Evolutionary conservation across 345 rosid genomes (phyloP).

Genomic region (Rubroshorea leprosula): DNA sequence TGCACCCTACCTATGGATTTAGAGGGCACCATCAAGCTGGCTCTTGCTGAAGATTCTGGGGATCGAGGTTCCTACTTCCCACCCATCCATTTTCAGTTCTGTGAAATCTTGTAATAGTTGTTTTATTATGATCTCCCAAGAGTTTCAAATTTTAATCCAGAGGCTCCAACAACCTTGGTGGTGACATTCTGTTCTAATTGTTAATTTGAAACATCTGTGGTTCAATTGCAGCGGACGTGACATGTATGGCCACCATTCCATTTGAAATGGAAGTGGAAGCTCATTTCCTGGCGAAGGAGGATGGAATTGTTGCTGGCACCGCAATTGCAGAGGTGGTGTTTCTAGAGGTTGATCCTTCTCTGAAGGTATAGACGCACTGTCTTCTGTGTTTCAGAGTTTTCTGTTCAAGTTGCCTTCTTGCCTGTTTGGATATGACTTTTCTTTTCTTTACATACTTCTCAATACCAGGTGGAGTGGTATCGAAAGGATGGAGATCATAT

Average conservation of each 20-base stretch:
- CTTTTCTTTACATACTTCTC: constrained; percentile 7
- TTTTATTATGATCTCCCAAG: background rate
- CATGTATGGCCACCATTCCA: constrained; percentile 90
- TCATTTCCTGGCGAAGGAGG: constrained; percentile 84
- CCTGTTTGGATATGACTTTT: background rate
- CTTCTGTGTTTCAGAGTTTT: constrained; percentile 10
- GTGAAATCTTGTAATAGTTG: background rate
- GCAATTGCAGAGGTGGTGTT: constrained; percentile 82
- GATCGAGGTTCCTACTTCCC: constrained; percentile 51
- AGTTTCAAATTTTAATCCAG: background rate
- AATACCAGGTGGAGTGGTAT: constrained; percentile 75
- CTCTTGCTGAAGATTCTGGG: constrained; percentile 90
- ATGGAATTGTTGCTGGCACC: constrained; percentile 83
- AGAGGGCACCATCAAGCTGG: constrained; percentile 59
- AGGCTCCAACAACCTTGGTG: background rate
- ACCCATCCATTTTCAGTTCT: background rate
- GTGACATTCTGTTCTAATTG: background rate
- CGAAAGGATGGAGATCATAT: constrained; percentile 78
- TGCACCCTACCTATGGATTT: constrained; percentile 88
- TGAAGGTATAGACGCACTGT: constrained; percentile 42
- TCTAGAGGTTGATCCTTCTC: constrained; percentile 76
- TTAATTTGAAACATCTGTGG: constrained; percentile 13
- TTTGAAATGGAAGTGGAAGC: constrained; percentile 85
- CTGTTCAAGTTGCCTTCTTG: constrained; percentile 14
- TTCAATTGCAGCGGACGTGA: constrained; percentile 69